Conservation (phyloP, 2,329 filamentous ascomycete species). For the Metarhizium robertsii region DNA sequence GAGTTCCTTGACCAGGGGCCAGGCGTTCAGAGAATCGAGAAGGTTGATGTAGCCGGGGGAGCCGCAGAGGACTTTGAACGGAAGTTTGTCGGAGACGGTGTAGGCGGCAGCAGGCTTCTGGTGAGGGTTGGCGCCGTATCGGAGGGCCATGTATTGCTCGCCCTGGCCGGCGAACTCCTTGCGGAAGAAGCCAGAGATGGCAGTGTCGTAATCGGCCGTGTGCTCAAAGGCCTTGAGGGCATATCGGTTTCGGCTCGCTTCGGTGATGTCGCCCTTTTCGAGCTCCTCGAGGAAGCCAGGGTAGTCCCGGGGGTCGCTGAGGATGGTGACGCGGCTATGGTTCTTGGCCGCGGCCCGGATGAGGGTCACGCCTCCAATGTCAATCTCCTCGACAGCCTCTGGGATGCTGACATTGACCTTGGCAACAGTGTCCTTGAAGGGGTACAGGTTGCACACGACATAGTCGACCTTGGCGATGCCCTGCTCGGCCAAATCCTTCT, state of each 20-base stretch:
- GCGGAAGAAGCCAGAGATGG: constrained; percentile 95
- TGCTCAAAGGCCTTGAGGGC: constrained; percentile 98
- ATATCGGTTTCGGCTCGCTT: constrained; percentile 77
- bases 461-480: constrained; percentile 94
- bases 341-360: constrained; percentile 97
- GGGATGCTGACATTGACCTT: constrained; percentile 95
- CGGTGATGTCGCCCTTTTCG: constrained; percentile 75
- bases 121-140: constrained; percentile 96
- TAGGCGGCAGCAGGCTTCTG: constrained; percentile 93
- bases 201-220: constrained; percentile 90
- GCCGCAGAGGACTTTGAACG: constrained; percentile 90
- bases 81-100: constrained; percentile 61
- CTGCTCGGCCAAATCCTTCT: constrained; percentile 92
- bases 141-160: constrained; percentile 71
- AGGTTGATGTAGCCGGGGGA: constrained; percentile 96
- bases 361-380: constrained; percentile 94
- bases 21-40: constrained; percentile 90
- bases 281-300: constrained; percentile 88
- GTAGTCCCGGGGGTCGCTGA: constrained; percentile 91
- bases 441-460: constrained; percentile 97
- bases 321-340: constrained; percentile 88
- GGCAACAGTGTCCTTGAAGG: constrained; percentile 96
- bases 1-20: constrained; percentile 94
- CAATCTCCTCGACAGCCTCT: constrained; percentile 97
- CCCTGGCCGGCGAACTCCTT: constrained; percentile 89